phyloP scores from a whole-genome alignment of 2,329 filamentous ascomycete genomes.

The Sphaerulina populicola region DNA sequence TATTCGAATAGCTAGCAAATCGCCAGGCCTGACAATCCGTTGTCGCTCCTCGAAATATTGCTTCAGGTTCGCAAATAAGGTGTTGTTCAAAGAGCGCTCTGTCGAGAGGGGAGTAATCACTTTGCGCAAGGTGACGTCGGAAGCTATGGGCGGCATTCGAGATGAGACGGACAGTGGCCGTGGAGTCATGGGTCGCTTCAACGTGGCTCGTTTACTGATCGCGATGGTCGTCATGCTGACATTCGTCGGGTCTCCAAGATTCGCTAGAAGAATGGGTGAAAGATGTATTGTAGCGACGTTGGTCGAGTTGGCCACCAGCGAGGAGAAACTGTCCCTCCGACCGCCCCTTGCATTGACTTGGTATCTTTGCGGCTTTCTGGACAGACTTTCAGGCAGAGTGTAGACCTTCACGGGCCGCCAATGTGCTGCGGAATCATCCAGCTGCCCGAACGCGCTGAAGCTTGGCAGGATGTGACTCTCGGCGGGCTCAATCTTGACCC shows the following conservation, averaged over 20 bases:
- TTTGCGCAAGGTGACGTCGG: conserved; percentile 79
- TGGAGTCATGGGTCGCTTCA: conserved; percentile 32
- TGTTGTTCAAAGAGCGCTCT: conserved; percentile 75
- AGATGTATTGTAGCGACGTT: conserved; percentile 62
- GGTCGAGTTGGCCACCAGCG: conserved; percentile 37
- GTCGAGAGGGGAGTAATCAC: conserved; percentile 82
- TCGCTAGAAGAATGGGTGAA: conserved; percentile 79
- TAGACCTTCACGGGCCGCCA: conserved; percentile 87
- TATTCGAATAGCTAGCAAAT: conserved; percentile 80
- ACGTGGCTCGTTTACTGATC: conserved; percentile 32
- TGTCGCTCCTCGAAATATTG: conserved; percentile 76
- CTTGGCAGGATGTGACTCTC: conserved; percentile 63
- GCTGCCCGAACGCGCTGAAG: conserved; percentile 59
- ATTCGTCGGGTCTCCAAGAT: conserved; percentile 70
- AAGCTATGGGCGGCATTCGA: conserved; percentile 53
- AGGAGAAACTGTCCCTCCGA: conserved; percentile 49
- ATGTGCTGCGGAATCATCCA: conserved; percentile 55
- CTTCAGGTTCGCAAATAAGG: conserved; percentile 78
- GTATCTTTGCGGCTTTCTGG: conserved; percentile 48
- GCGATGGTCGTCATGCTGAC: conserved; percentile 64
- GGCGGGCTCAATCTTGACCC: conserved; percentile 75
- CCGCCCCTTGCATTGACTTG: conserved; percentile 44
- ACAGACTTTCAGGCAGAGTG: conserved; percentile 67
- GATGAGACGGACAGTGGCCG: conserved; percentile 32
- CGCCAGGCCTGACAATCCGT: conserved; percentile 74